These are phyloP conservation scores for Ensete ventricosum DNA, from an alignment of 176 grass and related monocot genomes.

Conservation along the genomic window DNA sequence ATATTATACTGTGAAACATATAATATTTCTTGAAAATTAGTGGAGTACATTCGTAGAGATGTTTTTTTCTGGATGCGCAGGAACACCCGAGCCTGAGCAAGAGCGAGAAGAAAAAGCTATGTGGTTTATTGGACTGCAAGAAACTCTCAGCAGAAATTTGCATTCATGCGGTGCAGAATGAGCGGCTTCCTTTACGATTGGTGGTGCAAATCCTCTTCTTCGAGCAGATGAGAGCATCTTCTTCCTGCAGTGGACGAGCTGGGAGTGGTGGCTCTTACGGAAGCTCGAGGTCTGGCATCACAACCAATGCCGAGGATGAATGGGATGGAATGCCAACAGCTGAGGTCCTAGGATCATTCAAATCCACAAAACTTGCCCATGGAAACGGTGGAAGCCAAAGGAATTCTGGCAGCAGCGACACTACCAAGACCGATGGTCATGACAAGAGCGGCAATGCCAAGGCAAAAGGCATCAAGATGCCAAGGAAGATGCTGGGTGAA, in stretches of 20 bases:
- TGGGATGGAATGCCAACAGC: constrained; percentile 55
- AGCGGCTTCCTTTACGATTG: constrained; percentile 66
- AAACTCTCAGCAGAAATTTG: constrained; percentile 62
- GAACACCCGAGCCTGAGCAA: constrained; percentile 78
- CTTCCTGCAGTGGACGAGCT: constrained; percentile 36
- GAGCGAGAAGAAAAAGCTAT: constrained; percentile 74
- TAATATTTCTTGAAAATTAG: neutral
- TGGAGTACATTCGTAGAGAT: no score
- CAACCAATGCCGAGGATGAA: constrained; percentile 69
- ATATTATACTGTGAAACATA: neutral
- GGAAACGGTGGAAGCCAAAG: constrained; percentile 9
- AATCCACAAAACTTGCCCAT: constrained; percentile 22
- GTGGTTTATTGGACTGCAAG: constrained; percentile 73
- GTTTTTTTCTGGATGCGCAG: constrained; percentile 13
- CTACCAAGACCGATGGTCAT: constrained; percentile 18
- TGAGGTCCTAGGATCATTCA: constrained; percentile 38
- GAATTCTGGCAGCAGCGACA: neutral
- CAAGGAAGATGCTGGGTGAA: constrained; percentile 52
- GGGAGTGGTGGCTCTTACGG: constrained; percentile 68
- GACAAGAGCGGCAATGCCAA: constrained; percentile 35
- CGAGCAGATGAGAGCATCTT: constrained; percentile 61
- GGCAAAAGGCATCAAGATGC: constrained; percentile 29
- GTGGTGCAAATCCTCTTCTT: constrained; percentile 84
- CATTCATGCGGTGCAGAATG: constrained; percentile 75
- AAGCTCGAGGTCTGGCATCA: constrained; percentile 73